phyloP scores from a whole-genome alignment of 2,329 filamentous ascomycete genomes.

The Pestalotiopsis sp. region DNA sequence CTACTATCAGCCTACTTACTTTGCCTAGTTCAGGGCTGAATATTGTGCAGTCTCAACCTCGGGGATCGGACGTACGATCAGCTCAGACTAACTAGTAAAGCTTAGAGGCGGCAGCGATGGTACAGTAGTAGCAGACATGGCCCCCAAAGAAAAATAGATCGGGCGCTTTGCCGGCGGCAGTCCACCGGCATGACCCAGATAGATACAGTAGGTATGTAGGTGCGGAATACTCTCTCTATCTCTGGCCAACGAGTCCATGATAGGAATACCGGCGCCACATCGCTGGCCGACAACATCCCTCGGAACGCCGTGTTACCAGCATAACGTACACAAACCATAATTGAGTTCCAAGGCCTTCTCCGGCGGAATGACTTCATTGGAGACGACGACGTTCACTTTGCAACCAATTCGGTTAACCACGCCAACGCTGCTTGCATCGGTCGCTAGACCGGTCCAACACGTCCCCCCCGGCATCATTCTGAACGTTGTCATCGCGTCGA shows the following conservation, averaged over 20 bases:
- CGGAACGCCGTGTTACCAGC: not conserved
- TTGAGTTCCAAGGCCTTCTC: not conserved
- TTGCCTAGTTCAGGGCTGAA: not conserved
- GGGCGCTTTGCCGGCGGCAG: conserved; percentile 6
- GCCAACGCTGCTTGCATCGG: not conserved
- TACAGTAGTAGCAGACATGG: not conserved
- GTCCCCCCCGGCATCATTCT: not conserved
- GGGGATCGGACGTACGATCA: not conserved
- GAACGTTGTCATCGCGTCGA: not conserved
- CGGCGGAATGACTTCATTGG: not conserved
- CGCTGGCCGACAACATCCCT: not conserved
- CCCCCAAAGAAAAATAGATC: not conserved
- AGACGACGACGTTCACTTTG: too few species aligned
- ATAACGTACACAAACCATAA: not conserved
- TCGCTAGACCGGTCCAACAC: not conserved
- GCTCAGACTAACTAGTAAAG: not conserved
- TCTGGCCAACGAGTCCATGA: not conserved
- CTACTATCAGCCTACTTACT: not conserved
- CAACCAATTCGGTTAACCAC: not conserved
- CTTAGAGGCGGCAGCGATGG: not conserved
- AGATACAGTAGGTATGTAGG: not conserved
- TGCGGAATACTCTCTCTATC: not conserved
- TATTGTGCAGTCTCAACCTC: not conserved
- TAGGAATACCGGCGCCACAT: not conserved
- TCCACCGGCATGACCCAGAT: not conserved